Base-by-base conservation (phyloP, 2,329 filamentous ascomycete species). In the Trichothecium roseum region DNA sequence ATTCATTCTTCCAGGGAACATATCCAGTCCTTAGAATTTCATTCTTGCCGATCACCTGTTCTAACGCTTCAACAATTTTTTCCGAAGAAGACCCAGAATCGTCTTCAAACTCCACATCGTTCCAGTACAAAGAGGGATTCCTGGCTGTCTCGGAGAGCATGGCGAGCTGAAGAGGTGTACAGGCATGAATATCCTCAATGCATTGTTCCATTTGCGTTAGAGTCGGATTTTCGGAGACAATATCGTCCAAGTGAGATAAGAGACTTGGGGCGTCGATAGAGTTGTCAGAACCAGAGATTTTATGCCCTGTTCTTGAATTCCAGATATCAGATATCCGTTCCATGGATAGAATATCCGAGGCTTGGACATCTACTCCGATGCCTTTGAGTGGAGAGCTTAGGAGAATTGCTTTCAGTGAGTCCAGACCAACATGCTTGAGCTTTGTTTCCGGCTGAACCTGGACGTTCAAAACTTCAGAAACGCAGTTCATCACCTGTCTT, bases 21-120 rank as follows among this genome's bases (percentile, higher is more conserved):
- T 94, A 94, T 0, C 84, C 84, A 7, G 83, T 79, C 10, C 86
- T 72, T 2, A 94, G 57, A 14, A 86, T 73, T 30, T 79, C 66
- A 46, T 88, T 87, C 1, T 54, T 45, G 6, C 59, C 38, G 7
- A 67, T 62, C 6, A 86, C 46, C 1, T 54, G 45, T 2, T 46
- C 38, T 18, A 88, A 61, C 8, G 72, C 71, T 2, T 56, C 47
- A 2, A 51, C 51, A 5, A 86, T 54, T 10, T 60, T 44, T 1
- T 60, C 43, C 2, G 52, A 26, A 2, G 49, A 45, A 22, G 63
- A 48, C 1, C 47, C 41, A 0, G 52, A 30, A 1, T 65, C 52
- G 9, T 83, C 57, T n/a, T 72, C 62, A 1, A 93, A 52, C 45
- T 82, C 72, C 9, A 91, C 62, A 63, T 78, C 79, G 46, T 94